These are phyloP conservation scores for Conoideocrella luteorostrata DNA, from an alignment of 2,329 filamentous ascomycete genomes.

Conservation along the genomic window DNA sequence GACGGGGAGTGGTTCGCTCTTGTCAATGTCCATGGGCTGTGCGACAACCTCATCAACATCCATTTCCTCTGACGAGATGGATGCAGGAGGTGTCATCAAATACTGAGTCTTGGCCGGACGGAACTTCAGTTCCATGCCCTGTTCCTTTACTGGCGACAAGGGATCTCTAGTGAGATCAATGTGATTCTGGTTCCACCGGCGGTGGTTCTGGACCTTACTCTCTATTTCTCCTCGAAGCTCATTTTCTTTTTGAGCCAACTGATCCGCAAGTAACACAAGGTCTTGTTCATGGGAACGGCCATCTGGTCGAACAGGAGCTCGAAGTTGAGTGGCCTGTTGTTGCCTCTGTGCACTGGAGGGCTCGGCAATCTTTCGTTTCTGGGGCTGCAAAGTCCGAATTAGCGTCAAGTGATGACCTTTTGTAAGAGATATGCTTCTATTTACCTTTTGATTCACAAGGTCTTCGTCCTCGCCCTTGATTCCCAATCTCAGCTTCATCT, in stretches of 20 bases:
- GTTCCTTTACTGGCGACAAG: conserved; percentile 69
- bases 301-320: conserved; percentile 63
- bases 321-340: conserved; percentile 57
- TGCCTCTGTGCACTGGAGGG: conserved; percentile 54
- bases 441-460: conserved; percentile 86
- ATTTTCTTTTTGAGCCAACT: conserved; percentile 73
- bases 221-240: conserved; percentile 78
- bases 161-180: conserved; percentile 83
- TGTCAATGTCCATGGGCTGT: conserved; percentile 36
- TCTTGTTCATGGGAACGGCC: conserved; percentile 71
- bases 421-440: conserved; percentile 18
- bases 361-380: conserved; percentile 62
- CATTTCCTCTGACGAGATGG: conserved; percentile 48
- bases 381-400: conserved; percentile 45
- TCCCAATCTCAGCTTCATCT: conserved; percentile 78
- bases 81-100: conserved; percentile 58
- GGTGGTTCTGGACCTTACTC: conserved; percentile 79
- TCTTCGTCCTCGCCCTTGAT: conserved; percentile 94
- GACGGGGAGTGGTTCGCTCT: conserved; percentile 25
- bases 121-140: conserved; percentile 56
- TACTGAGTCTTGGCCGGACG: conserved; percentile 67
- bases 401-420: conserved; percentile 30
- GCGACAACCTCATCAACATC: conserved; percentile 45
- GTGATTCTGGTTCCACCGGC: conserved; percentile 85
- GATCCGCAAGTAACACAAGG: conserved; percentile 68